Evolutionary conservation across 495 filamentous ascomycete genomes (phyloP).

Genomic region (Aspergillus indologenus): DNA sequence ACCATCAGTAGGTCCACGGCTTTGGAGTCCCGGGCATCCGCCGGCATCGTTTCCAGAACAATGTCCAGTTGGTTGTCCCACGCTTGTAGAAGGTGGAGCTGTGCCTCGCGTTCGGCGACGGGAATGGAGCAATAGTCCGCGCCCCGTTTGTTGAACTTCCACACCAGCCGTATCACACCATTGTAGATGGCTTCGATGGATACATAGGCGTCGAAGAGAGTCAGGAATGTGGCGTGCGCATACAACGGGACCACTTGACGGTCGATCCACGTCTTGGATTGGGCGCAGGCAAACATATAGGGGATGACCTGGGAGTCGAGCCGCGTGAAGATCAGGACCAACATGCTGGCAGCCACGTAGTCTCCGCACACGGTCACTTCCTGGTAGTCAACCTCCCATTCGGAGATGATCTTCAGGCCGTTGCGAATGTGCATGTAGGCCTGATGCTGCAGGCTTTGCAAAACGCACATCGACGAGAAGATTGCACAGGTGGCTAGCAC

Average conservation of each 20-base stretch:
- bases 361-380: neutral
- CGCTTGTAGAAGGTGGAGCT: neutral
- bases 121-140: neutral
- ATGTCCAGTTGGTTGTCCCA: neutral
- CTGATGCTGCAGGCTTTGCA: neutral
- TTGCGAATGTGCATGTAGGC: neutral
- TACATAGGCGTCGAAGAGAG: neutral
- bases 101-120: neutral
- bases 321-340: neutral
- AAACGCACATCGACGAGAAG: neutral
- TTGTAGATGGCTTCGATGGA: neutral
- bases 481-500: neutral
- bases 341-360: no score
- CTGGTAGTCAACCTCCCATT: neutral
- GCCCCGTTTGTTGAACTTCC: neutral
- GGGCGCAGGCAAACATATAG: no score
- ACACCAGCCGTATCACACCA: neutral
- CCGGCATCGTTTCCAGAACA: neutral
- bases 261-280: neutral
- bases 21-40: neutral
- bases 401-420: neutral
- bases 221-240: neutral
- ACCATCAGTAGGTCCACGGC: neutral
- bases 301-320: slow-evolving; percentile 1
- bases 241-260: neutral